Conservation (phyloP, 129 eudicot genomes). For the Artemisia annua region DNA sequence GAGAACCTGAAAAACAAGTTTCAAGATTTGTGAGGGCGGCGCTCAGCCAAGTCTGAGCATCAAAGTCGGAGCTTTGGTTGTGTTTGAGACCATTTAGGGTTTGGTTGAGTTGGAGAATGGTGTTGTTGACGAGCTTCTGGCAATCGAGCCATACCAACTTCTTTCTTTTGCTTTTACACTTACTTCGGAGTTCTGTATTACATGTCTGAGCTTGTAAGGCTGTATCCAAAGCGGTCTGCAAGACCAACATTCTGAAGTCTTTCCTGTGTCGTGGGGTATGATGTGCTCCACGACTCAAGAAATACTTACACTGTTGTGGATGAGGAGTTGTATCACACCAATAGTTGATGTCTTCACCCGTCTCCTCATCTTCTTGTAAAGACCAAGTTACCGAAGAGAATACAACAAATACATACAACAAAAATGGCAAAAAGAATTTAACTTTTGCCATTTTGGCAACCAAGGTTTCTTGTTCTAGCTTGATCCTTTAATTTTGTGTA, state of each 20-base stretch:
- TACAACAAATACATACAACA: constrained; percentile 17
- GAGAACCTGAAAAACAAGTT: constrained; percentile 64
- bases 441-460: constrained; percentile 24
- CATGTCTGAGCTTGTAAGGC: constrained; percentile 38
- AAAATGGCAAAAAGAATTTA: constrained; percentile 22
- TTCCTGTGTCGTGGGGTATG: constrained; percentile 43
- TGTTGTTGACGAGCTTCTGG: constrained; percentile 40
- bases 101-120: constrained; percentile 55
- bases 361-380: constrained; percentile 24
- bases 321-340: constrained; percentile 82
- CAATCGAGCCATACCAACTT: constrained; percentile 74
- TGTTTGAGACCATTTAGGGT: constrained; percentile 43
- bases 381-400: constrained; percentile 20
- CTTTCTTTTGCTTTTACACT: constrained; percentile 51
- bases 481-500: constrained; percentile 4
- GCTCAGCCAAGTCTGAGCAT: constrained; percentile 78
- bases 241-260: constrained; percentile 48
- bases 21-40: constrained; percentile 76
- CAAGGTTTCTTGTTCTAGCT: constrained; percentile 13
- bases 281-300: constrained; percentile 35
- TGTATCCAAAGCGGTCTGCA: constrained; percentile 50
- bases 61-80: constrained; percentile 49
- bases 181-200: constrained; percentile 33
- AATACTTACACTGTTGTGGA: constrained; percentile 62
- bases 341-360: constrained; percentile 35